Base-by-base conservation (phyloP, 2,329 filamentous ascomycete species). In the Malbranchea cinnamomea region DNA sequence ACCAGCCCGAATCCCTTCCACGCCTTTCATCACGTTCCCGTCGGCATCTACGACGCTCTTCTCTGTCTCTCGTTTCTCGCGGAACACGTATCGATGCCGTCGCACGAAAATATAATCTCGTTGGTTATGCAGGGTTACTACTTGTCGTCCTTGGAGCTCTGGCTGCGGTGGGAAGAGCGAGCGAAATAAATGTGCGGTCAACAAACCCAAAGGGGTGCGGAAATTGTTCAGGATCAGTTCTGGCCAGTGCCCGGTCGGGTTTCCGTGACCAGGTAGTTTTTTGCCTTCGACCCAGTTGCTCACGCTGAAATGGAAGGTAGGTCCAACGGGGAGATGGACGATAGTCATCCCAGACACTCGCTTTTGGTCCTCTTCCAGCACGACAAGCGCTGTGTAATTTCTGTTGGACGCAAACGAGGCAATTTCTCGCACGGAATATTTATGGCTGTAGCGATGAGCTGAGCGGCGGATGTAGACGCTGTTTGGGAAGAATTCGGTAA, bases 81-180 rank as follows among this genome's bases (percentile, higher is more conserved):
- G 71, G 60, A 98, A 94, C 2, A 92, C 70, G 48, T 98, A 98
- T 26, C 89, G 68, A 54, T 95, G 85, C 21, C 85, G 67, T 4
- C 89, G 68, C 30, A 95, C 68, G 53, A 98, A 98, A 44, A 95
- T 89, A 54, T 87, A 95, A 55, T 95, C 87, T 39, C 87, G 77
- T 61, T 93, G 85, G 45, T 94, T 94, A 56, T 94, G 84, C 30
- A 94, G 59, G 1, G 87, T 94, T 6, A 94, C 74, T 1, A 94
- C 85, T 48, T 94, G 85, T 14, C 87, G 66, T 4, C 87, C 87
- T 41, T 78, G 67, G 4, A 95, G 63, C 45, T 95, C 82, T 0
- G 89, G 87, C 24, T 73, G 70, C 0, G 76, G 70, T 0, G 87
- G 89, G 55, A 83, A 89, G 16, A 91, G 56, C 0, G 68, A 73